phyloP scores from a whole-genome alignment of 2,329 filamentous ascomycete genomes.

The Apiospora phragmitis region DNA sequence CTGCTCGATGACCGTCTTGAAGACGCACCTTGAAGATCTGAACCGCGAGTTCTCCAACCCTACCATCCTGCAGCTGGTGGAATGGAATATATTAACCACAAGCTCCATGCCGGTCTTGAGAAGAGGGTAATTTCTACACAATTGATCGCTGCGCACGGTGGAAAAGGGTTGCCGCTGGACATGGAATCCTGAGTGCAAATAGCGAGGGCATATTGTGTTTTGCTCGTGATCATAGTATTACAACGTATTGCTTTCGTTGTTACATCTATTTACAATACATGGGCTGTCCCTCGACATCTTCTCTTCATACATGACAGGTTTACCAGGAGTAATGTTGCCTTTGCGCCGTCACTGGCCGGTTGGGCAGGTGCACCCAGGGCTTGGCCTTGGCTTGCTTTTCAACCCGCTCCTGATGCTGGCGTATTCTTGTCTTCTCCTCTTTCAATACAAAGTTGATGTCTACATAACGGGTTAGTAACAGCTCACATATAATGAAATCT shows the following conservation, averaged over 20 bases:
- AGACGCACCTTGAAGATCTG: background rate
- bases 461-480: conserved; percentile 35
- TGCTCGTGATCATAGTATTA: background rate
- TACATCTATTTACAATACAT: conserved; percentile 15
- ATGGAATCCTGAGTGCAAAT: background rate
- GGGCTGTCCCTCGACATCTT: background rate
- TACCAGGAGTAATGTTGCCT: conserved; percentile 93
- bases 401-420: conserved; percentile 75
- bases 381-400: conserved; percentile 73
- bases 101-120: too few species aligned
- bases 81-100: too few species aligned
- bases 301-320: conserved; percentile 8
- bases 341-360: conserved; percentile 81
- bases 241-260: background rate
- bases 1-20: background rate
- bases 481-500: conserved; percentile 14
- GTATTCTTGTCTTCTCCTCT: conserved; percentile 87
- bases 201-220: background rate
- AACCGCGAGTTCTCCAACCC: background rate
- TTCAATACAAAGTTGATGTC: conserved; percentile 82
- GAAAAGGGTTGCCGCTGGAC: background rate
- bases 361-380: conserved; percentile 85
- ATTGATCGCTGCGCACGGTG: background rate
- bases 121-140: too few species aligned
- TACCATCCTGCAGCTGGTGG: background rate